phyloP scores from a whole-genome alignment of 73 alveolate species.

The Stentor roeselii region DNA sequence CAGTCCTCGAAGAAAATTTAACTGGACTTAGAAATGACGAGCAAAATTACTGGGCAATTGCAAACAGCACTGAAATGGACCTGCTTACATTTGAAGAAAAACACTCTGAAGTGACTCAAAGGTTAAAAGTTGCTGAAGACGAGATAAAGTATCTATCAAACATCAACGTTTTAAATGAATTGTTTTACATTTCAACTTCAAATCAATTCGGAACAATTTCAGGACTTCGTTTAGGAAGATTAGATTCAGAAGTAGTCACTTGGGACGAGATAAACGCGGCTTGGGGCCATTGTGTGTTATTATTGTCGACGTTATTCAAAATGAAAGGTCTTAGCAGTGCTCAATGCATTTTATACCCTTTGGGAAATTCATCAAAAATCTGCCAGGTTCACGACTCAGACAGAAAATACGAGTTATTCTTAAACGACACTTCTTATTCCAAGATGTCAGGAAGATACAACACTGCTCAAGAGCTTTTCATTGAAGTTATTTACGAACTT shows the following conservation, averaged over 20 bases:
- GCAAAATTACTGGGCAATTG: slow-evolving; percentile 46
- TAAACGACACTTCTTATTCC: background rate
- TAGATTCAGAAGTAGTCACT: slow-evolving; percentile 41
- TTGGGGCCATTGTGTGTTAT: slow-evolving; percentile 40
- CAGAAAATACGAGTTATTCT: background rate
- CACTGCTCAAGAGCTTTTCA: background rate
- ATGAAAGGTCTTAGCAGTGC: slow-evolving; percentile 21
- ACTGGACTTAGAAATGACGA: slow-evolving; percentile 34
- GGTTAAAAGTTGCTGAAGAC: slow-evolving; percentile 23
- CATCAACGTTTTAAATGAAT: slow-evolving; percentile 57
- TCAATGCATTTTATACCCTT: slow-evolving; percentile 6
- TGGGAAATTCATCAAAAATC: background rate
- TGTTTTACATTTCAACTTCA: slow-evolving; percentile 40
- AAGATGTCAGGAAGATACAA: background rate
- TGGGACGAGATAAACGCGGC: slow-evolving; percentile 64
- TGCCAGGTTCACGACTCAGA: background rate
- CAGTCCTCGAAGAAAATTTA: background rate
- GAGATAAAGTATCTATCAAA: slow-evolving; percentile 32
- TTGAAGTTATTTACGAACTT: background rate
- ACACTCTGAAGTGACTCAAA: slow-evolving; percentile 29
- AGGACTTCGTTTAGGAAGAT: slow-evolving; percentile 62
- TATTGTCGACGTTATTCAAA: slow-evolving; percentile 20
- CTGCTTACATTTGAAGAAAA: slow-evolving; percentile 43
- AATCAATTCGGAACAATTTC: slow-evolving; percentile 62
- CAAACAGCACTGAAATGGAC: slow-evolving; percentile 45